These are phyloP conservation scores for Russula lepida DNA, from an alignment of 768 basidiomycete genomes.

Conservation along the genomic window DNA sequence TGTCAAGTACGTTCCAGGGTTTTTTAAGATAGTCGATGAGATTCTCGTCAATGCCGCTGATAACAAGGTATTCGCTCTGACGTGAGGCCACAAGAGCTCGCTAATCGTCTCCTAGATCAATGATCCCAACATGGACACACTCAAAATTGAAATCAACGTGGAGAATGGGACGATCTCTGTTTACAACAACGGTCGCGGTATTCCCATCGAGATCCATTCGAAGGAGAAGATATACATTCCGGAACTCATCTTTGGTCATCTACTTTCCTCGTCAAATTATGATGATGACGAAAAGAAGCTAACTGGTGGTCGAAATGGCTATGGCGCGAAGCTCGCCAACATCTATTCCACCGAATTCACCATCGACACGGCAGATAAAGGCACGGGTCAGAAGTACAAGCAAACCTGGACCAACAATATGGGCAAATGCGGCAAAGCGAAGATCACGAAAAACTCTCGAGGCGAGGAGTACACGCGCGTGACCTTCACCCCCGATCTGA, in stretches of 20 bases:
- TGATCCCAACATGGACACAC: slow-evolving; percentile 80
- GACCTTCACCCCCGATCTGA: slow-evolving; percentile 87
- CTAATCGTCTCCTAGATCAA: slow-evolving; percentile 58
- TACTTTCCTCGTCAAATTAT: slow-evolving; percentile 92
- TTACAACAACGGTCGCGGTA: slow-evolving; percentile 91
- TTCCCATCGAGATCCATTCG: slow-evolving; percentile 93
- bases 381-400: slow-evolving; percentile 80
- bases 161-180: slow-evolving; percentile 85
- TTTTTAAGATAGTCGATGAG: slow-evolving; percentile 99
- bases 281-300: slow-evolving; percentile 99
- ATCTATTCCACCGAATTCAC: slow-evolving; percentile 97
- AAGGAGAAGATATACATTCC: slow-evolving; percentile 94
- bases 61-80: slow-evolving; percentile 72
- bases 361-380: slow-evolving; percentile 91
- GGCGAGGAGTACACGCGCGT: slow-evolving; percentile 90
- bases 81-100: neutral
- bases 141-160: slow-evolving; percentile 82
- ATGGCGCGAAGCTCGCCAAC: slow-evolving; percentile 96
- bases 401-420: slow-evolving; percentile 95
- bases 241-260: slow-evolving; percentile 93
- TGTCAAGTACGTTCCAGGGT: slow-evolving; percentile 90
- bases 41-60: slow-evolving; percentile 99
- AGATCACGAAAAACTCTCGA: slow-evolving; percentile 85
- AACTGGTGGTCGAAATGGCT: slow-evolving; percentile 97
- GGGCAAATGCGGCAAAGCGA: slow-evolving; percentile 76